phyloP scores from a whole-genome alignment of 805 yeast species.

The Pichia californica region DNA sequence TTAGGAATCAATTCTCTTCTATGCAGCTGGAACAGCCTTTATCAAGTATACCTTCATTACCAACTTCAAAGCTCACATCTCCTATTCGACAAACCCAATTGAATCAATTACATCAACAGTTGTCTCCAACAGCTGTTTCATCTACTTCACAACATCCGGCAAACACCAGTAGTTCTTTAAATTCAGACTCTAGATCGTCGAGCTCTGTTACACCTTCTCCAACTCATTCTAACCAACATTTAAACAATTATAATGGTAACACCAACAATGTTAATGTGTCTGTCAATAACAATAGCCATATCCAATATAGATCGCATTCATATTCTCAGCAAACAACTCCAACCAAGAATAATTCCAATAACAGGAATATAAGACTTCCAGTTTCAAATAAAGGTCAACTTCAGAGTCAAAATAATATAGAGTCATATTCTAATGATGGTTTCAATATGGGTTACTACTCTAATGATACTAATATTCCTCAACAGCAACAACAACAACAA shows the following conservation, averaged over 20 bases:
- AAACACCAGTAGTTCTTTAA: not conserved
- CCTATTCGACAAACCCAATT: conserved; percentile 9
- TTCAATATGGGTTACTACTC: not conserved
- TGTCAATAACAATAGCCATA: no score
- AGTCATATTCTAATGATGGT: not conserved
- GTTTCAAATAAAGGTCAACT: no score
- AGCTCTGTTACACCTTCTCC: no score
- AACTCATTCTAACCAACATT: no score
- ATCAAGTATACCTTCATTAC: conserved; percentile 17
- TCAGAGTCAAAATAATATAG: not conserved
- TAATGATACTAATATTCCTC: not conserved
- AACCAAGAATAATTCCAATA: no score
- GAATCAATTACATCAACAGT: not conserved
- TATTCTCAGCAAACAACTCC: not conserved
- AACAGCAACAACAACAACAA: conserved; percentile 10
- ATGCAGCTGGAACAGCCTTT: conserved; percentile 10
- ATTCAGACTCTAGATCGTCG: not conserved
- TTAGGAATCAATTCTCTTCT: conserved; percentile 4
- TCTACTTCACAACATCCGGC: no score
- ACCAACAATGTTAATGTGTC: no score
- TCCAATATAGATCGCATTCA: not conserved
- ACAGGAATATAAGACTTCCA: no score
- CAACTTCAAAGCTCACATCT: conserved; percentile 13
- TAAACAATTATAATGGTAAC: no score
- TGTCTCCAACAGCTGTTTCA: no score